Percentiles rank a stretch among this genome's conserved stretches.
Conservation (phyloP, 176 grass and related monocot genomes). For the Chrysopogon serrulatus region DNA sequence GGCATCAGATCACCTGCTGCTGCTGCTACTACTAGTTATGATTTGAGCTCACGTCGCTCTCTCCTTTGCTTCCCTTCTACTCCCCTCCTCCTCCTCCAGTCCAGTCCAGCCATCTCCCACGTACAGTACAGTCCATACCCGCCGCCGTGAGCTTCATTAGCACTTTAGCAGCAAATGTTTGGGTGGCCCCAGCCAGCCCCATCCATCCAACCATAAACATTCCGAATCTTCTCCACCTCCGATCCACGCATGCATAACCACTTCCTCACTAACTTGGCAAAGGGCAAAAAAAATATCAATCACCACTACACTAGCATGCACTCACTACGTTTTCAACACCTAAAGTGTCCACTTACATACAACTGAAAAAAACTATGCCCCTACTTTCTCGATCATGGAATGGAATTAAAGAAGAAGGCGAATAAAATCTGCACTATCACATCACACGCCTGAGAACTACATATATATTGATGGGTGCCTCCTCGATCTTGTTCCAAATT, state of each 20-base stretch:
- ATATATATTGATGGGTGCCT: no score
- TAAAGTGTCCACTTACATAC: neutral
- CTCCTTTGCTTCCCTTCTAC: constrained; percentile 58
- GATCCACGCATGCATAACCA: neutral
- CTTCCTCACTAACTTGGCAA: neutral
- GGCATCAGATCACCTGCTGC: neutral
- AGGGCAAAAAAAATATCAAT: neutral
- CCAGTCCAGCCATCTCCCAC: neutral
- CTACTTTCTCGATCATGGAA: no score
- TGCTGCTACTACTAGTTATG: neutral
- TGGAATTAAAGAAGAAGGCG: no score
- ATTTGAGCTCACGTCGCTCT: neutral
- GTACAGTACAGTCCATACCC: neutral
- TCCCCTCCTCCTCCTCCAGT: constrained; percentile 12
- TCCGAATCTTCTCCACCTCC: neutral
- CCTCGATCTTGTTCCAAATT: no score
- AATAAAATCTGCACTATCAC: no score
- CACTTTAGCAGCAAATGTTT: neutral
- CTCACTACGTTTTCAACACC: neutral
- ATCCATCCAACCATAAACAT: neutral
- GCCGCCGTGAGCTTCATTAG: neutral
- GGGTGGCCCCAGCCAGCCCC: neutral
- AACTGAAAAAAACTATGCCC: neutral
- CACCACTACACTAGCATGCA: neutral
- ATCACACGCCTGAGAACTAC: no score